Evolutionary conservation across 2,329 filamentous ascomycete genomes (phyloP).

Genomic region (Aaosphaeria pasadenensis): DNA sequence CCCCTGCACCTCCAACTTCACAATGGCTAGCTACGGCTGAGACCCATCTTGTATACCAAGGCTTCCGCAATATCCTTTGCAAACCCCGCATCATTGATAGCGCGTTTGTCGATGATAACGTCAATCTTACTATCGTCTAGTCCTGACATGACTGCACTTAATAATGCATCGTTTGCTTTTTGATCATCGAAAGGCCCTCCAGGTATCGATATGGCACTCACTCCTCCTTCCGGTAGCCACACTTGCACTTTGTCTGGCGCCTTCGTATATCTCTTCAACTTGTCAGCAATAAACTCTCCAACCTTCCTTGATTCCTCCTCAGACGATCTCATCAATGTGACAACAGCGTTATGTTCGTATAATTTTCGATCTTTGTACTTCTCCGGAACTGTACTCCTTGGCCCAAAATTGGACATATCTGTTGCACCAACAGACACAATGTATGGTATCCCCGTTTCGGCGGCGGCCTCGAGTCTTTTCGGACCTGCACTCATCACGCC

Average conservation of each 20-base stretch:
- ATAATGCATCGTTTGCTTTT: not conserved
- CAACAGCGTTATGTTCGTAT: conserved; percentile 63
- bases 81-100: not conserved
- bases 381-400: conserved; percentile 53
- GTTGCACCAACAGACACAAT: conserved; percentile 50
- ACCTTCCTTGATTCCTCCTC: conserved; percentile 55
- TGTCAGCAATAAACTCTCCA: conserved; percentile 55
- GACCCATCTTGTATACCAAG: not conserved
- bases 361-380: conserved; percentile 51
- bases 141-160: not conserved
- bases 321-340: conserved; percentile 65
- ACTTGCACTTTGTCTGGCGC: not conserved
- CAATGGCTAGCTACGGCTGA: not conserved
- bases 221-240: not conserved
- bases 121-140: not conserved
- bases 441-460: conserved; percentile 56
- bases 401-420: conserved; percentile 60
- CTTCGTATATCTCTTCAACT: conserved; percentile 41
- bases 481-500: conserved; percentile 49
- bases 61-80: not conserved
- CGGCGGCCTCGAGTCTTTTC: conserved; percentile 56
- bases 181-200: not conserved
- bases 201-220: not conserved
- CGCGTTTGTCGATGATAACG: not conserved
- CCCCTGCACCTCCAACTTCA: too few species aligned